A percentile compares a stretch with the other conserved stretches of the same genome.
These are phyloP conservation scores for Talinum fruticosum DNA, from an alignment of 148 eudicot species.

Conservation along the genomic window DNA sequence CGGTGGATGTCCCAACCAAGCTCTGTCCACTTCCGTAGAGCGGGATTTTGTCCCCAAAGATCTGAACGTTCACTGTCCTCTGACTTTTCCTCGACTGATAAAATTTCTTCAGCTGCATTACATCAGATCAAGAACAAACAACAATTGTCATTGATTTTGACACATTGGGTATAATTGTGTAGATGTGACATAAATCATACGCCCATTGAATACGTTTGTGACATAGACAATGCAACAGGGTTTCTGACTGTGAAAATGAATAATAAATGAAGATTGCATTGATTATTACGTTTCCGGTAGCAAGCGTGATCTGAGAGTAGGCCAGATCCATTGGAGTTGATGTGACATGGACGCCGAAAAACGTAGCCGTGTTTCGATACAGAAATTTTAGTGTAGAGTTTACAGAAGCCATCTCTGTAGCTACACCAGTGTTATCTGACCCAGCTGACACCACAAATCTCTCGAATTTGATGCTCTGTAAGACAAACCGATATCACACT, in stretches of 20 bases:
- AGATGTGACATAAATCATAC: neutral
- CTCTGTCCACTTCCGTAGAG: slow-evolving; percentile 78
- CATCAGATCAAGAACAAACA: neutral
- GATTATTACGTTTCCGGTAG: slow-evolving; percentile 61
- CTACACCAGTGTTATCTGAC: slow-evolving; percentile 65
- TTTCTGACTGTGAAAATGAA: neutral
- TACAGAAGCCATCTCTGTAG: slow-evolving; percentile 74
- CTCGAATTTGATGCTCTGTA: slow-evolving; percentile 68
- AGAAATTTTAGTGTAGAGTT: slow-evolving; percentile 63
- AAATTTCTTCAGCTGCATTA: slow-evolving; percentile 65
- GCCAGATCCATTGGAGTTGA: slow-evolving; percentile 61
- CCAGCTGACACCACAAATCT: slow-evolving; percentile 68
- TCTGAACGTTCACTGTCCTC: slow-evolving; percentile 36
- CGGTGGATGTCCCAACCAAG: slow-evolving; percentile 53
- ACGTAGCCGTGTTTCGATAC: slow-evolving; percentile 68
- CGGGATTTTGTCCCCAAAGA: slow-evolving; percentile 57
- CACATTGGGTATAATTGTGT: neutral
- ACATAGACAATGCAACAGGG: neutral
- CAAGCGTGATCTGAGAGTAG: slow-evolving; percentile 53
- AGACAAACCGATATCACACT: neutral
- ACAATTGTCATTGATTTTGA: neutral
- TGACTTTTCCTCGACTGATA: slow-evolving; percentile 63
- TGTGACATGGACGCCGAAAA: slow-evolving; percentile 79
- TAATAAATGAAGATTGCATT: neutral
- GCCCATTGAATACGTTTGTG: neutral